These are phyloP conservation scores for Mortierella sp. DNA, from an alignment of 371 early-diverging fungal species.

Conservation along the genomic window DNA sequence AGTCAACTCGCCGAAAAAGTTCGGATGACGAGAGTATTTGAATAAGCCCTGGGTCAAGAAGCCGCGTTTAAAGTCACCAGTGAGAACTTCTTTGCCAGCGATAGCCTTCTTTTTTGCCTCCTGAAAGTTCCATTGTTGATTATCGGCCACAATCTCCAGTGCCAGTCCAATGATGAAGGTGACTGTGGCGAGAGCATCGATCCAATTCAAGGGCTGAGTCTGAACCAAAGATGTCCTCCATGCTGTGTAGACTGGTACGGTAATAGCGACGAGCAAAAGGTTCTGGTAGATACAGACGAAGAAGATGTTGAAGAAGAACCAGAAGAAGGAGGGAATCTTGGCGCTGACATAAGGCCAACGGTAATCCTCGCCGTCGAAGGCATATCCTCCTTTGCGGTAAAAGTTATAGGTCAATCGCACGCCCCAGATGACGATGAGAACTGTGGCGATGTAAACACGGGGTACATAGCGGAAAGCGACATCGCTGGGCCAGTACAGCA, in stretches of 20 bases:
- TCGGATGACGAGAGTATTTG: slow-evolving; percentile 83
- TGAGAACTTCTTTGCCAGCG: slow-evolving; percentile 42
- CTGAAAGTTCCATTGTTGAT: slow-evolving; percentile 89
- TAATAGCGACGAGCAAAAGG: slow-evolving; percentile 70
- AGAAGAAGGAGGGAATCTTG: slow-evolving; percentile 58
- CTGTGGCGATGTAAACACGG: slow-evolving; percentile 61
- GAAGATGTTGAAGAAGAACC: slow-evolving; percentile 78
- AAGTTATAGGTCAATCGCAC: slow-evolving; percentile 85
- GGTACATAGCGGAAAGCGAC: slow-evolving; percentile 42
- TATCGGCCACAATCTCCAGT: slow-evolving; percentile 81
- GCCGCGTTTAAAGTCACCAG: slow-evolving; percentile 66
- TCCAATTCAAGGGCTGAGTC: slow-evolving; percentile 32
- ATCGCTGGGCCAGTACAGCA: slow-evolving; percentile 45
- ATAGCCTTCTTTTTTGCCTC: slow-evolving; percentile 66
- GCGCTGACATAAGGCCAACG: slow-evolving; percentile 74
- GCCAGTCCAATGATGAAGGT: slow-evolving; percentile 61
- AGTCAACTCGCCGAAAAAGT: slow-evolving; percentile 82
- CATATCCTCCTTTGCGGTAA: slow-evolving; percentile 82
- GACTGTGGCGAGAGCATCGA: slow-evolving; percentile 63
- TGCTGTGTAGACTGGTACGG: slow-evolving; percentile 70
- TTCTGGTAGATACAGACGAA: slow-evolving; percentile 85
- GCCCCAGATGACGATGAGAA: slow-evolving; percentile 81
- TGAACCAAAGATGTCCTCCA: slow-evolving; percentile 32
- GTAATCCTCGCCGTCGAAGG: slow-evolving; percentile 77
- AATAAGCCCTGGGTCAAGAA: slow-evolving; percentile 84